Base-by-base conservation (phyloP, 345 rosid genomes). In the Aurinia saxatilis region DNA sequence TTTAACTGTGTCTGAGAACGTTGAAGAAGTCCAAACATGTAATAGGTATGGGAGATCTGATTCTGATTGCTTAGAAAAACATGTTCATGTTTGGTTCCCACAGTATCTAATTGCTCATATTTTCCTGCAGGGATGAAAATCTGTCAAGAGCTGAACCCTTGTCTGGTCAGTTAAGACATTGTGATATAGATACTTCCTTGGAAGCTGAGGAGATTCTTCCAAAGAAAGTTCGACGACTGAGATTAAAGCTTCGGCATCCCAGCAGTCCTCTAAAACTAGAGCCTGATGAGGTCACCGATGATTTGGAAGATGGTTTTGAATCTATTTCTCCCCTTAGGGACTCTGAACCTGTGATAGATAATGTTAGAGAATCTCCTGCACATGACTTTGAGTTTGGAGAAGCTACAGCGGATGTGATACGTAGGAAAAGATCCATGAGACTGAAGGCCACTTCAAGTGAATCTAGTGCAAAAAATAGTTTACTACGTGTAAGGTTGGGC, bases 341-440 rank as follows among this genome's bases (percentile, higher is more conserved):
- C 34, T 48, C 60, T 77, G 77, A 68, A 71, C 50, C 63, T 4
- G 67, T 46, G 68, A 47, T 49, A 53, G 65, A 50, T 29, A 66
- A 67, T 35, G 63, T 56, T 59, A 16, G 60, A 30, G 63, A 48
- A 33, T 54, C 75, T 73, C 51, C 54, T 51, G 73, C 61, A 71
- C 69, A 61, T 35, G 76, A 53, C 45, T 49, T 18, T 37, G 77
- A 56, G 34, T 68, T 58, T 52, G 77, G 72, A 47, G 75, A 80
- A 73, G 74, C 66, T 41, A 73, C 65, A 33, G 57, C 76, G 44
- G 84, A 76, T 81, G 82, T 77, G 37, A 52, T 72, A 51, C 79
- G 78, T 38, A 82, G 87, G 78, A 87, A 79, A 75, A 83, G 90
- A 75, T 82, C 95, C 56, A 59, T 71, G 75, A 86, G 77, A 78